A percentile compares a stretch with the other conserved stretches of the same genome.
Evolutionary conservation across 331 rosid genomes (phyloP).

Genomic region (Quercus lobata): DNA sequence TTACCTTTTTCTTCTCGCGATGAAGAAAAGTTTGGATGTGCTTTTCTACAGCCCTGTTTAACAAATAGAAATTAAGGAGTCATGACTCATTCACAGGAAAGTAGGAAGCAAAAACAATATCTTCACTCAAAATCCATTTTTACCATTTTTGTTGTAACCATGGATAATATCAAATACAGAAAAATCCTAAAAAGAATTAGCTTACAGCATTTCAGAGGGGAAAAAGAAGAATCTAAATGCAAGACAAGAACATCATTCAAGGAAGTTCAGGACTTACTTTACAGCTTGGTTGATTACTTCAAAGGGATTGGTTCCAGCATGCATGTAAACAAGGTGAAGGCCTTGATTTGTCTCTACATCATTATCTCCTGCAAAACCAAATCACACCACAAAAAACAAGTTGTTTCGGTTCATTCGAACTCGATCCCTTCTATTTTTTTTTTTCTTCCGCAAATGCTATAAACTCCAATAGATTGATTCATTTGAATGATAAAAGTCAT

Average conservation of each 20-base stretch:
- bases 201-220: too few species aligned
- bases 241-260: not conserved
- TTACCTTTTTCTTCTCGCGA: slow-evolving; percentile 79
- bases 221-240: not conserved
- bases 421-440: slow-evolving; percentile 33
- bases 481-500: slow-evolving; percentile 32
- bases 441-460: slow-evolving; percentile 45
- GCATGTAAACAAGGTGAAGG: slow-evolving; percentile 76
- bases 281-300: slow-evolving; percentile 85
- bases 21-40: slow-evolving; percentile 83
- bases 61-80: slow-evolving; percentile 6
- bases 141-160: too few species aligned
- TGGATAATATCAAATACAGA: not conserved
- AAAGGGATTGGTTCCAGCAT: slow-evolving; percentile 93
- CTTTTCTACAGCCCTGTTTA: slow-evolving; percentile 70
- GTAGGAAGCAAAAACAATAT: not conserved
- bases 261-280: slow-evolving; percentile 44
- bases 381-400: slow-evolving; percentile 58
- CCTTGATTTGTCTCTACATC: slow-evolving; percentile 85
- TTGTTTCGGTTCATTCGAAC: slow-evolving; percentile 43
- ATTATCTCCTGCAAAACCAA: slow-evolving; percentile 87
- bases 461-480: slow-evolving; percentile 54
- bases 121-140: not conserved
- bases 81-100: not conserved
- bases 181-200: not conserved